Conservation (phyloP, 140 eudicot species). For the Anethum foeniculum region DNA sequence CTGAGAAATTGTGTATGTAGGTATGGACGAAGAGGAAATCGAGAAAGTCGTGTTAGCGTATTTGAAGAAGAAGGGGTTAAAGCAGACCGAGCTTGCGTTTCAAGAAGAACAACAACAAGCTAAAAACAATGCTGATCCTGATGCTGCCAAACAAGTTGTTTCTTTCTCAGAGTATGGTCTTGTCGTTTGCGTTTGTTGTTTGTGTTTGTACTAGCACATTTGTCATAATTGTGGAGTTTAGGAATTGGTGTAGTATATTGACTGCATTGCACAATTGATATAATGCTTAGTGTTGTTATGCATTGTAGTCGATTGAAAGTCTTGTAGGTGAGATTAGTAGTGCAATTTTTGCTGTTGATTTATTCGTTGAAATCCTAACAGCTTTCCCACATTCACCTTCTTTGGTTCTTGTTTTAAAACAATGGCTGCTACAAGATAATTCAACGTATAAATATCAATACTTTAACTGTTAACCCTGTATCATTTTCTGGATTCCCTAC, state of each 20-base stretch:
- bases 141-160: constrained; percentile 57
- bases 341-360: neutral
- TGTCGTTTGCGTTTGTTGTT: neutral
- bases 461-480: neutral
- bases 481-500: neutral
- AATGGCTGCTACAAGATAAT: neutral
- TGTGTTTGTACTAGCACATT: neutral
- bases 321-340: neutral
- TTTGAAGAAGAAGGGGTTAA: constrained; percentile 73
- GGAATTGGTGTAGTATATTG: neutral
- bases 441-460: neutral
- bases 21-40: constrained; percentile 71
- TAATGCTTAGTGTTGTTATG: neutral
- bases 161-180: constrained; percentile 48
- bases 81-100: constrained; percentile 60
- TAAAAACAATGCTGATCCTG: constrained; percentile 49
- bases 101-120: constrained; percentile 60
- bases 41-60: constrained; percentile 61
- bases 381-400: neutral
- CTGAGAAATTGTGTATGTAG: neutral
- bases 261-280: neutral
- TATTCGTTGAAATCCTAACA: neutral
- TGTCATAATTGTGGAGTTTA: neutral
- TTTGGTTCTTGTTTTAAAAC: neutral
- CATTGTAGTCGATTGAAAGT: neutral